Evolutionary conservation across 768 basidiomycete species (phyloP), one percentile per base, ranked within the genome.

Genomic region (Lentinula edodes): DNA sequence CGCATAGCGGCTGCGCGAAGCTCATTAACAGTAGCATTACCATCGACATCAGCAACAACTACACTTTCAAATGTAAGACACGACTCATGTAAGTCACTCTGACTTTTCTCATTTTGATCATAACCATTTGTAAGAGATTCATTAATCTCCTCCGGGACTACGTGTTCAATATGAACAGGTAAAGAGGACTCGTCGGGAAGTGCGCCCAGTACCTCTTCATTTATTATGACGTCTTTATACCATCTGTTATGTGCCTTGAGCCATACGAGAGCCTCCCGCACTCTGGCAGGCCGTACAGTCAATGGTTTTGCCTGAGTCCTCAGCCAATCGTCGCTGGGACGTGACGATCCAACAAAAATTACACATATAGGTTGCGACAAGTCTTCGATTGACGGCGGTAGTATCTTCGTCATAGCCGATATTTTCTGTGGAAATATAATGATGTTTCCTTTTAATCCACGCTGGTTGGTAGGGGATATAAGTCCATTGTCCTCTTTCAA

Each of bases 381-480:
- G 0, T 78, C 76, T 10, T 72, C 69, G 1, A 79, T 45, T 3
- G 71, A 50, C 0, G 75, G 78, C 0, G 78, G 80, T 2, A 81
- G 61, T 0, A 76, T 10, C 0, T 38, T 35, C 0, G 70, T 68
- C 6, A 79, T 55, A 0, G 52, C 50, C 1, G 68, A 66, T 2
- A 75, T 72, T 6, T 64, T 46, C 58, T 80, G 77, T 3, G 76
- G 78, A 66, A 74, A 76, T 1, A 78, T 69, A 20, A 81, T 76
- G 6, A 77, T 66, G 64, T 80, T 72, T 0, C 80, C 80, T 56
- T 66, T 66, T 8, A 78, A 15, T 0, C 71, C 78, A 3, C 73
- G 54, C 58, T 80, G 76, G 0, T 51, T 32, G 39, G 61, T 60
- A 3, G 70, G 63, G 9, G 38, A 35, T 1, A 41, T 18, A 34